phyloP scores from a whole-genome alignment of 257 asterid genomes.

The Paraleonurus japonicus region DNA sequence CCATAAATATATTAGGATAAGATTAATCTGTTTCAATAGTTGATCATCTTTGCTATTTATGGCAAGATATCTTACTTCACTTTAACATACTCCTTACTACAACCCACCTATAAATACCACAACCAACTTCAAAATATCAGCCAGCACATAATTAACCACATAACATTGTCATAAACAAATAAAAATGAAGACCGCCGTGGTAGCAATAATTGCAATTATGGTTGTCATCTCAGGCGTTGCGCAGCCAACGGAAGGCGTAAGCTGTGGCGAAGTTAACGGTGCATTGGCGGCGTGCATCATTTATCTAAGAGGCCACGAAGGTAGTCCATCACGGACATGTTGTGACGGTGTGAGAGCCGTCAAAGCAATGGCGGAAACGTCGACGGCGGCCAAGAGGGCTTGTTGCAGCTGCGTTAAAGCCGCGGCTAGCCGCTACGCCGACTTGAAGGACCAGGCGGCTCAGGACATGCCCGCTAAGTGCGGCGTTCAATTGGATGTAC shows the following conservation, averaged over 20 bases:
- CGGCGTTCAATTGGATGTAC: slow-evolving; percentile 34
- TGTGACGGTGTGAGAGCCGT: slow-evolving; percentile 35
- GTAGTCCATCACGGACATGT: slow-evolving; percentile 27
- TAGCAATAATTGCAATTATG: slow-evolving; percentile 22
- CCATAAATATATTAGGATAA: background rate
- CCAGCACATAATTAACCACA: no score
- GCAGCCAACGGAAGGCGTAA: slow-evolving; percentile 32
- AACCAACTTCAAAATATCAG: background rate
- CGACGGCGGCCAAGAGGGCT: slow-evolving; percentile 28
- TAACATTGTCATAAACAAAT: background rate
- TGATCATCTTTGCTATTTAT: slow-evolving; percentile 6
- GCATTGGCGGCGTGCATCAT: slow-evolving; percentile 35
- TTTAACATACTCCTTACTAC: background rate
- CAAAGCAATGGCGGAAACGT: slow-evolving; percentile 19
- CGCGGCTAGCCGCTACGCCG: slow-evolving; percentile 30
- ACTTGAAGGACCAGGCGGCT: slow-evolving; percentile 41
- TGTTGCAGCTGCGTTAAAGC: slow-evolving; percentile 41
- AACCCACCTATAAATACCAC: background rate
- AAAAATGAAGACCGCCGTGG: slow-evolving; percentile 30
- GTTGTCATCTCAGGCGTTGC: slow-evolving; percentile 13
- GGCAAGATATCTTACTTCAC: background rate
- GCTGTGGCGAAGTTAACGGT: slow-evolving; percentile 39
- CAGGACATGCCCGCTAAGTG: slow-evolving; percentile 38
- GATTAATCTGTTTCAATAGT: background rate
- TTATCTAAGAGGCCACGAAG: slow-evolving; percentile 34